These are phyloP conservation scores for Glarea lozoyensis DNA, from an alignment of 495 filamentous ascomycete species.

Conservation along the genomic window DNA sequence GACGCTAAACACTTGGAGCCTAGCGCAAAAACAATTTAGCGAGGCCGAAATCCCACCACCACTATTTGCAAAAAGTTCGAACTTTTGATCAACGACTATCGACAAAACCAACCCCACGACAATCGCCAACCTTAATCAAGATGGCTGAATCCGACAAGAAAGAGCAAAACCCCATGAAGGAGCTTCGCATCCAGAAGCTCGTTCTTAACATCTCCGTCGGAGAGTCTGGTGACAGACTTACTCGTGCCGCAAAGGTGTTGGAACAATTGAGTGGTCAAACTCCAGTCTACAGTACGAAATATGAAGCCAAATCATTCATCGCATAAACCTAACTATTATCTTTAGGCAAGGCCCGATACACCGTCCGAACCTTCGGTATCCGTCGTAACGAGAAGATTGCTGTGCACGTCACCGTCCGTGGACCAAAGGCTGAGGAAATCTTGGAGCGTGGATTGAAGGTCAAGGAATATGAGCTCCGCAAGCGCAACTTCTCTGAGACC, in stretches of 20 bases:
- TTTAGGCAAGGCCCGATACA: constrained; percentile 97
- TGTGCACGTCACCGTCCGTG: constrained; percentile 98
- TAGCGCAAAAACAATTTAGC: constrained; percentile 5
- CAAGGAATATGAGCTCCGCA: constrained; percentile 99
- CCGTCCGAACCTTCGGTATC: constrained; percentile 99
- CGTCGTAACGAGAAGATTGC: constrained; percentile 99
- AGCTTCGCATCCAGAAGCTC: constrained; percentile 99
- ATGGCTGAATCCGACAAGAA: constrained; percentile 62
- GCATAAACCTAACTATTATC: background rate
- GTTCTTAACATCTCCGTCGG: constrained; percentile 99
- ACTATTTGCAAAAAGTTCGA: constrained; percentile 5
- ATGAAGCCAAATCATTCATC: background rate
- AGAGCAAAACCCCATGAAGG: constrained; percentile 94
- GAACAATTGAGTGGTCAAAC: constrained; percentile 99
- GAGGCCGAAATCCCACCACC: constrained; percentile 6
- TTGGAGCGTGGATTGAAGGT: constrained; percentile 99
- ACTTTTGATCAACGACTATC: constrained; percentile 2
- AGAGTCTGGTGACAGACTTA: constrained; percentile 99
- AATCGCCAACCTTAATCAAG: constrained; percentile 18
- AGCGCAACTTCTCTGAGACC: constrained; percentile 98
- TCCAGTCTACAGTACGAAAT: constrained; percentile 85
- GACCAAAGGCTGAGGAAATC: constrained; percentile 99
- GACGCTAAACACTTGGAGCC: background rate
- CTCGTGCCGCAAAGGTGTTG: constrained; percentile 98
- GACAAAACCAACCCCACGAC: constrained; percentile 19